Base-by-base conservation (phyloP, 202 grass and related monocot species). In the Dendrocalamus latiflorus region DNA sequence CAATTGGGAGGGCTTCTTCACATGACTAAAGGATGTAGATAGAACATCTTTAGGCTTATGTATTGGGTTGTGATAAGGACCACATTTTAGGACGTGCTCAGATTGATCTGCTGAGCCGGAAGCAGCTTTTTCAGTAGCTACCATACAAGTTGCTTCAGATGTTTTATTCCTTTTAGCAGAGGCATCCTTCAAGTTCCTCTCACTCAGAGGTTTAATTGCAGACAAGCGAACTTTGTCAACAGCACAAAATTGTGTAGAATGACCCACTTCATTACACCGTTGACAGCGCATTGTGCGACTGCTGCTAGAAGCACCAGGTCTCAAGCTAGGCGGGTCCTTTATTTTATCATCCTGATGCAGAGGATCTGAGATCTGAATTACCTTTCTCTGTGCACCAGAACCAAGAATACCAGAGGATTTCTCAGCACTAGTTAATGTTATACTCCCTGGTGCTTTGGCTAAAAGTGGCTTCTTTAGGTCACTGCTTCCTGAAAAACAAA, bases 261-360 rank as follows among this genome's bases (percentile, higher is more conserved):
- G 95, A 45, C 87, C 92, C 41, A 10, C 44, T 85, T 91, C 92
- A 88, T 97, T 92, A 78, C 90, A 94, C 53, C 79, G 81, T 58
- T 94, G 86, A 79, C 92, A 97, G 49, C 64, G 77, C 53, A 75
- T 47, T 72, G 64, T 50, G 67, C 43, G 77, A 64, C 65, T 85
- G 41, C 59, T 68, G 51, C 55, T 54, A 84, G 71, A 70, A 86
- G 63, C 78, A 80, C 74, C 61, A 25, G 33, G 57, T 62, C 44
- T 90, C 51, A 85, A 90, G 38, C 77, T 62, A 80, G 82, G 15
- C 33, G 43, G 10, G 9, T 90, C 88, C 68, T 90, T 93, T 51
- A 64, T 42, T 80, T 90, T 93, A 61, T 79, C 72, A 76, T 83
- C 82, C 28, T 42, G 26, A 9, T 81, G 75, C 38, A 33, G 79